phyloP scores from a whole-genome alignment of 352 stramenopile genomes.

The Phytophthora megakarya region DNA sequence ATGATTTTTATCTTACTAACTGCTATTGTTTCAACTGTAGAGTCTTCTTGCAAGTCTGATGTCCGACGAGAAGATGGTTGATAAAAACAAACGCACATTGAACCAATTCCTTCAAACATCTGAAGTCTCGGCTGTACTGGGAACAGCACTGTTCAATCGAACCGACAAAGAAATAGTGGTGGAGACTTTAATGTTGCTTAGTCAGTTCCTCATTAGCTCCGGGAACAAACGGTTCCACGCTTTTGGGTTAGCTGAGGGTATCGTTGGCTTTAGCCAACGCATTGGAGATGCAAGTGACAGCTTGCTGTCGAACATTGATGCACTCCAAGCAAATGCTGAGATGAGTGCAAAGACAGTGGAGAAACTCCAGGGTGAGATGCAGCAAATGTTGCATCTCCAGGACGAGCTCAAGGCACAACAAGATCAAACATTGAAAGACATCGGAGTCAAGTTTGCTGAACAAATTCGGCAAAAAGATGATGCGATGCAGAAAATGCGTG shows the following conservation, averaged over 20 bases:
- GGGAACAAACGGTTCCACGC: slow-evolving; percentile 70
- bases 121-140: slow-evolving; percentile 67
- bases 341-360: slow-evolving; percentile 53
- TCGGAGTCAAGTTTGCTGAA: slow-evolving; percentile 62
- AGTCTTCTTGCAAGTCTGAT: slow-evolving; percentile 64
- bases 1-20: background rate
- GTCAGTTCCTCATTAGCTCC: slow-evolving; percentile 49
- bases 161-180: slow-evolving; percentile 72
- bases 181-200: slow-evolving; percentile 64
- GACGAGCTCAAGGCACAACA: slow-evolving; percentile 62
- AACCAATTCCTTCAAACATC: slow-evolving; percentile 76
- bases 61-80: slow-evolving; percentile 50
- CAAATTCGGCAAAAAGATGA: slow-evolving; percentile 79
- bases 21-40: slow-evolving; percentile 30
- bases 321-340: slow-evolving; percentile 53
- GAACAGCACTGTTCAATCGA: slow-evolving; percentile 62
- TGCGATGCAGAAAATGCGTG: slow-evolving; percentile 49
- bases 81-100: slow-evolving; percentile 71
- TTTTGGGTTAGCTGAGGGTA: slow-evolving; percentile 63
- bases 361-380: slow-evolving; percentile 60
- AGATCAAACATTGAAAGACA: slow-evolving; percentile 65
- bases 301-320: slow-evolving; percentile 57
- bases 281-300: slow-evolving; percentile 57
- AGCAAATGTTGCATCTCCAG: slow-evolving; percentile 60
- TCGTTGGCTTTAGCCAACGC: slow-evolving; percentile 60